Base-by-base conservation (phyloP, 169 alveolate genomes). In the Plasmodium berghei region DNA sequence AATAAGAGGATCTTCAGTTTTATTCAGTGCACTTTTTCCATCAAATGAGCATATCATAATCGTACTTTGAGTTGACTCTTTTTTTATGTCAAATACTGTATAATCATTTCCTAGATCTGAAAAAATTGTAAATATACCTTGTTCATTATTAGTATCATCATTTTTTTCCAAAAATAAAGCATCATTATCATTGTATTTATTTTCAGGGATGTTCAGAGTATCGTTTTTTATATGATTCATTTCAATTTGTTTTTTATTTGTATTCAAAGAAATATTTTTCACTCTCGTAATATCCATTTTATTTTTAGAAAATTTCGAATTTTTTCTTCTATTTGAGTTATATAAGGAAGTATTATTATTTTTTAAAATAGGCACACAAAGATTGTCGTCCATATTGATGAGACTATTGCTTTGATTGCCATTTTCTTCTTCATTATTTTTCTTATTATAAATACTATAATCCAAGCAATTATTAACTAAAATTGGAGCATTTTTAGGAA, bases 41-140 rank as follows among this genome's bases (percentile, higher is more conserved):
- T 52, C 12, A 20, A 3, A 14, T 22, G 8, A 9, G 9, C 26
- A 28, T 48, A 48, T 22, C 12, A 70, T 26, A 9, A 18, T 9
- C 9, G 61, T 49, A n/a, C 63, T 46, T 5, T 70, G 80, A 10
- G 64, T 70, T 14, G 64, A 8, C 14, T 70, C 22, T 9, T 70
- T 70, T 14, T 70, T 45, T 10, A 52, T 12, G 34, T 70, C 64
- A 20, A 49, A 18, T 9, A 24, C 16, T 22, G 22, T 2, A 18
- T 34, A 34, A 34, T 70, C 52, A 24, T 48, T 24, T 48, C 54
- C 52, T 48, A 45, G 22, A 48, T 20, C 52, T 1, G 80, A 46
- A 9, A 10, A 70, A 6, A 70, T 18, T 3, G 63, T 18, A 45
- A 24, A 1, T 70, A 48, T 18, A 20, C 49, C 42, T 2, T 70